Percentiles rank a stretch among this genome's conserved stretches.
phyloP scores from a whole-genome alignment of 208 protist genomes.

The Wallacemonas sp. region DNA sequence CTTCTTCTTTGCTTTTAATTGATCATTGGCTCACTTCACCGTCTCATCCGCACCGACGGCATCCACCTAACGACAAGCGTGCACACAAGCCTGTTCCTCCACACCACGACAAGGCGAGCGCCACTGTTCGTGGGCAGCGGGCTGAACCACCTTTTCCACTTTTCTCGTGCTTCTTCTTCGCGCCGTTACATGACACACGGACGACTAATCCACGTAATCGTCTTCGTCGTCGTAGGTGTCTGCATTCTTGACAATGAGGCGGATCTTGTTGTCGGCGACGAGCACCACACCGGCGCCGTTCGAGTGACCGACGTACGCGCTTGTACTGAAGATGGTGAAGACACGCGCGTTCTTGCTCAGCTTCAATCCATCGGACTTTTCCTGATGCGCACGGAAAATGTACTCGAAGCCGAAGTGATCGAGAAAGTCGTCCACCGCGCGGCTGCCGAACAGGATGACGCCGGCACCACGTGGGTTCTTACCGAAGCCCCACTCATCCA shows the following conservation, averaged over 20 bases:
- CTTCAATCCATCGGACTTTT: slow-evolving; percentile 91
- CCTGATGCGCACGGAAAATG: slow-evolving; percentile 93
- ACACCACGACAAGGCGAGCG: too few species aligned
- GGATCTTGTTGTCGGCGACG: slow-evolving; percentile 86
- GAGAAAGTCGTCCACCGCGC: slow-evolving; percentile 89
- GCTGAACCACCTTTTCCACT: too few species aligned
- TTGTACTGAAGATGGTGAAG: slow-evolving; percentile 94
- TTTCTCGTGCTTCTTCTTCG: neutral
- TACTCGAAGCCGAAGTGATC: slow-evolving; percentile 82
- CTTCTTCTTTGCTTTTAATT: neutral
- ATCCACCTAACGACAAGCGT: too few species aligned
- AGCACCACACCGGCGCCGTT: slow-evolving; percentile 91
- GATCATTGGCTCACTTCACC: neutral
- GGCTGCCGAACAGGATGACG: slow-evolving; percentile 84
- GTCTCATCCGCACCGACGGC: too few species aligned
- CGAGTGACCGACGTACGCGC: slow-evolving; percentile 90
- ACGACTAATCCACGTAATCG: slow-evolving; percentile 11
- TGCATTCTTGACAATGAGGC: slow-evolving; percentile 89
- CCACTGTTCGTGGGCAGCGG: too few species aligned
- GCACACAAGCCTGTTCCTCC: too few species aligned
- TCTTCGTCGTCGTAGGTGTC: slow-evolving; percentile 66
- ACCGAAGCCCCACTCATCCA: slow-evolving; percentile 87
- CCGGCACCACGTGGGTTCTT: slow-evolving; percentile 82
- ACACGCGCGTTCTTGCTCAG: slow-evolving; percentile 88
- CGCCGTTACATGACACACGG: too few species aligned